Conservation (phyloP, 192 early-diverging fungal species). For the Spizellomyces sp. region DNA sequence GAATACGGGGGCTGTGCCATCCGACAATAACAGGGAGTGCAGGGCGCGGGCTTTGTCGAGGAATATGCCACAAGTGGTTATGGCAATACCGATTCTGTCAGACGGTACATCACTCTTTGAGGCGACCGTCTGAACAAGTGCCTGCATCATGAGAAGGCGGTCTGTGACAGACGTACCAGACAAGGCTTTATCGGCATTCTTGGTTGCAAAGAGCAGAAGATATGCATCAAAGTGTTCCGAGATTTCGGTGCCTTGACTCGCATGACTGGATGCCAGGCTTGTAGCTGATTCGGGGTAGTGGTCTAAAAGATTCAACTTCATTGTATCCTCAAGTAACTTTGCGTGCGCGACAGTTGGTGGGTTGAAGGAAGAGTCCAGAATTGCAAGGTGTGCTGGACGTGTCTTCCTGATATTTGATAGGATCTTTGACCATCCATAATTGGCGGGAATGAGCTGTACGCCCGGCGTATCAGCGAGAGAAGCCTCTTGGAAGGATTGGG, state of each 20-base stretch:
- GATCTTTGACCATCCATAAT: too few species aligned
- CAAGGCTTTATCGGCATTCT: conserved; percentile 3
- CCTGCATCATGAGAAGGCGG: conserved; percentile 6
- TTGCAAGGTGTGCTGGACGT: background rate
- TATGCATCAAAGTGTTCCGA: background rate
- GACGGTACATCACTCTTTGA: background rate
- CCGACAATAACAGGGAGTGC: background rate
- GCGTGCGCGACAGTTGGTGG: conserved; percentile 4
- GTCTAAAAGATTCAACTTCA: background rate
- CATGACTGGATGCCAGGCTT: background rate
- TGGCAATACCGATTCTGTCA: background rate
- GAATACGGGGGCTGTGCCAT: background rate
- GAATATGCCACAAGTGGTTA: conserved; percentile 1
- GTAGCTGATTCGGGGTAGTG: background rate
- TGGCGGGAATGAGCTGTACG: too few species aligned
- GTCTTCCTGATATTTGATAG: too few species aligned
- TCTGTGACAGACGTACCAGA: background rate
- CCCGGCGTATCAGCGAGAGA: too few species aligned
- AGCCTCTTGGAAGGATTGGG: too few species aligned
- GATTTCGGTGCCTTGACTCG: too few species aligned
- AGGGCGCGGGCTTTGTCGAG: background rate
- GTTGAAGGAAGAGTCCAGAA: background rate
- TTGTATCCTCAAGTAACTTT: background rate
- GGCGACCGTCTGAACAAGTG: background rate
- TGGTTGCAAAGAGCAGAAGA: background rate